A percentile compares a stretch with the other conserved stretches of the same genome.
Conservation (phyloP, 1,284 basidiomycete genomes). For the Heliocybe sulcata region DNA sequence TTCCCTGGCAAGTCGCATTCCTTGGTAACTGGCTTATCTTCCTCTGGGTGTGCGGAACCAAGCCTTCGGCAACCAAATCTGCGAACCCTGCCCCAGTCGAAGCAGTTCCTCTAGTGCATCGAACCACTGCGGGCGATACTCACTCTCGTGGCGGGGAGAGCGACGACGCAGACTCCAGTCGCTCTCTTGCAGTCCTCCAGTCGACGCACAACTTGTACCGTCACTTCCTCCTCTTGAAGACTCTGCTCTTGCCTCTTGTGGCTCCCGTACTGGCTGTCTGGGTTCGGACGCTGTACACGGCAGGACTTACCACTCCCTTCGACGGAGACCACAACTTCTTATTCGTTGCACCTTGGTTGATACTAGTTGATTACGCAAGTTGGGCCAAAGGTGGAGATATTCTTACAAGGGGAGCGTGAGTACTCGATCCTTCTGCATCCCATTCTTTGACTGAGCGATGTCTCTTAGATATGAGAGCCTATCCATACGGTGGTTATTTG, state of each 20-base stretch:
- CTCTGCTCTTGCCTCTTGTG: slow-evolving; percentile 76
- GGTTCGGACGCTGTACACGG: slow-evolving; percentile 76
- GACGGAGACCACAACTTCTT: slow-evolving; percentile 73
- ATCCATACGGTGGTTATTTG: slow-evolving; percentile 39
- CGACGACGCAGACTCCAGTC: neutral
- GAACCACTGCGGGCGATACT: neutral
- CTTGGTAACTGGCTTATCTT: slow-evolving; percentile 78
- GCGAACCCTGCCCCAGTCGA: neutral
- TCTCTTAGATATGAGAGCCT: slow-evolving; percentile 28
- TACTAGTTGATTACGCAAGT: slow-evolving; percentile 48
- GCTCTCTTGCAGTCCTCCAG: neutral
- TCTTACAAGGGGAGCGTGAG: slow-evolving; percentile 9
- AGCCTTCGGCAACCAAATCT: slow-evolving; percentile 4
- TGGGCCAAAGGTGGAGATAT: slow-evolving; percentile 6
- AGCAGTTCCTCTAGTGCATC: neutral
- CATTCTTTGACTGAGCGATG: slow-evolving; percentile 3
- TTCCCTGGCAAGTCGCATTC: slow-evolving; percentile 90
- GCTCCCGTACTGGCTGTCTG: slow-evolving; percentile 84
- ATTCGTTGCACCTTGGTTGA: slow-evolving; percentile 58
- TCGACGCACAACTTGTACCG: slow-evolving; percentile 36
- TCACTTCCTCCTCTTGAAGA: slow-evolving; percentile 71
- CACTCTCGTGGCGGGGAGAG: neutral
- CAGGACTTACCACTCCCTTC: slow-evolving; percentile 69
- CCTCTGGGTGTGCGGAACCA: slow-evolving; percentile 50
- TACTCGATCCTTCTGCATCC: slow-evolving; percentile 2